Conservation (phyloP, 495 filamentous ascomycete genomes). For the Massariosphaeria phaeospora region DNA sequence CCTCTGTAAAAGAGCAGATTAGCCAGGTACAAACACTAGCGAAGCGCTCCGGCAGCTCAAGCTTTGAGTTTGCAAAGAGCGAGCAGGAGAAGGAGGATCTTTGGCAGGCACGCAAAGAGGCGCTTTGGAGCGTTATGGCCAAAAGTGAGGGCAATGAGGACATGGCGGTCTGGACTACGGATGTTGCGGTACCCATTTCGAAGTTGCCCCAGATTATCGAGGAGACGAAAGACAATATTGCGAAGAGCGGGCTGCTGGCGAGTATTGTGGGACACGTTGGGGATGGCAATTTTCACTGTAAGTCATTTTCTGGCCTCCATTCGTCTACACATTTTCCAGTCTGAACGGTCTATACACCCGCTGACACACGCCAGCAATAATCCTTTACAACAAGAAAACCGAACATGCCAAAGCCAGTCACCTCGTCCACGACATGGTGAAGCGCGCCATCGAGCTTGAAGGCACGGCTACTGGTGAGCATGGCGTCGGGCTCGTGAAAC, state of each 20-base stretch:
- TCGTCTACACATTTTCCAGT: neutral
- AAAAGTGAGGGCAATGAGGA: slow-evolving; percentile 51
- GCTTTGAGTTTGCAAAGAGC: slow-evolving; percentile 74
- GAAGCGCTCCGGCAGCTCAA: slow-evolving; percentile 53
- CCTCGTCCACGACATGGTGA: slow-evolving; percentile 79
- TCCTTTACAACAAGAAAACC: slow-evolving; percentile 60
- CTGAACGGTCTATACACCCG: neutral
- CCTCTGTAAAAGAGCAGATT: slow-evolving; percentile 78
- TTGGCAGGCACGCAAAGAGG: slow-evolving; percentile 85
- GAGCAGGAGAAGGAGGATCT: slow-evolving; percentile 67
- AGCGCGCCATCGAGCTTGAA: slow-evolving; percentile 75
- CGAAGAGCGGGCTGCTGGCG: slow-evolving; percentile 59
- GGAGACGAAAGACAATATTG: slow-evolving; percentile 68
- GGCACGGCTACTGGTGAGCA: slow-evolving; percentile 83
- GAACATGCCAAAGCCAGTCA: slow-evolving; percentile 61
- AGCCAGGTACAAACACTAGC: slow-evolving; percentile 64
- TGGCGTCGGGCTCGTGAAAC: slow-evolving; percentile 74
- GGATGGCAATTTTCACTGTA: slow-evolving; percentile 78
- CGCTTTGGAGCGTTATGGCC: slow-evolving; percentile 71
- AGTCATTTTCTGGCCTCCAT: slow-evolving; percentile 16
- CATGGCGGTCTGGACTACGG: slow-evolving; percentile 76
- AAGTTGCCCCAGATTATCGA: slow-evolving; percentile 70
- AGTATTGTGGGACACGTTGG: slow-evolving; percentile 79
- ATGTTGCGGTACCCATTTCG: slow-evolving; percentile 76
- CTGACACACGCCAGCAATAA: slow-evolving; percentile 50